Evolutionary conservation across 73 alveolate species (phyloP).

Genomic region (Paramecium sexaurelia): DNA sequence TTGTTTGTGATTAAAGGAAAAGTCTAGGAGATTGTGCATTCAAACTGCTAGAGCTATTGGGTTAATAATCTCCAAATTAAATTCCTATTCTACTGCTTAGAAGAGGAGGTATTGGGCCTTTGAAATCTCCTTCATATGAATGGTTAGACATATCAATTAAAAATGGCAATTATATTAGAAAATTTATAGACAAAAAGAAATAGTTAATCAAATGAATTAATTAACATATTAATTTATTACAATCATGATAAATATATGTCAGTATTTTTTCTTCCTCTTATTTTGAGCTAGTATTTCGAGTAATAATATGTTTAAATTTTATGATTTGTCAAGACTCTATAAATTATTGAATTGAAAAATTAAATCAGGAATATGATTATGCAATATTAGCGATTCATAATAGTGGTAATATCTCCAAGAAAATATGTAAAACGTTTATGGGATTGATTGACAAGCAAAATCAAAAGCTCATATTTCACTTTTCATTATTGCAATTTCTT

Average conservation of each 20-base stretch:
- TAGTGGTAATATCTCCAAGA: not conserved
- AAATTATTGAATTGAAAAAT: not conserved
- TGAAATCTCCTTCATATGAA: not conserved
- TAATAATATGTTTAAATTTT: too few relatives aligned
- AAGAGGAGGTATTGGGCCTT: not conserved
- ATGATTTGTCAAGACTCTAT: not conserved
- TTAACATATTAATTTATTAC: too few relatives aligned
- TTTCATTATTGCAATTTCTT: too few relatives aligned
- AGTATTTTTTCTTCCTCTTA: not conserved
- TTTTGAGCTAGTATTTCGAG: not conserved
- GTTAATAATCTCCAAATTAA: not conserved
- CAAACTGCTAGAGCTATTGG: not conserved
- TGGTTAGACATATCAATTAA: not conserved
- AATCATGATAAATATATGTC: not conserved
- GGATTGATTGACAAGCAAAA: too few relatives aligned
- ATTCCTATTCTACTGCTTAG: not conserved
- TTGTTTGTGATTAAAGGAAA: not conserved
- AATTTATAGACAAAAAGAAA: not conserved
- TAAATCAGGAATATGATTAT: constrained; percentile 10
- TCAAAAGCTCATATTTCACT: too few relatives aligned
- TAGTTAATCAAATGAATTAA: too few relatives aligned
- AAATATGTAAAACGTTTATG: not conserved
- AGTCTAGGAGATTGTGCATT: not conserved
- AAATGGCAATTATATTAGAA: not conserved
- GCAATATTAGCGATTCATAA: not conserved